Base-by-base conservation (phyloP, 2,329 filamentous ascomycete species). In the Elsinoe arachidis region DNA sequence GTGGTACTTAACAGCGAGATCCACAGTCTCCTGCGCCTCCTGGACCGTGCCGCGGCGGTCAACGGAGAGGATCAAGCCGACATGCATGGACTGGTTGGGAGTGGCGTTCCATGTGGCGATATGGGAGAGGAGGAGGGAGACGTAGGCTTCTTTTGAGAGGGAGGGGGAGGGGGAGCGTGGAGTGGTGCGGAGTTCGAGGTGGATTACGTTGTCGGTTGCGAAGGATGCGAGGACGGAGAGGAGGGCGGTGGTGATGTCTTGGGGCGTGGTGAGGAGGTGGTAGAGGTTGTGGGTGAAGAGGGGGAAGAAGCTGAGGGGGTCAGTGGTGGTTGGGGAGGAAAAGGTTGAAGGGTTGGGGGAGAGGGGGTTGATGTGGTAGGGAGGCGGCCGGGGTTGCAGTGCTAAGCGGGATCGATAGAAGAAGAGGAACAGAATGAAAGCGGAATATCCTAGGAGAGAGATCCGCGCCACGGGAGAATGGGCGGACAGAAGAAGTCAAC, bases 281-380 rank as follows among this genome's bases (percentile, higher is more conserved):
- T 93, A 92, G 63, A 91, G 92, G 69, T 90, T 90, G 43, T 79
- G 84, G 23, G 84, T 85, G 72, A 92, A 92, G 14, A 90, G 77
- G 1, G 84, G 84, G 66, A 91, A 90, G 78, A 90, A 90, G 39
- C 86, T 86, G 39, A 52, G 63, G 55, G 17, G 14, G 38, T 14
- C 9, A 14, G 10, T 15, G 10, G 47, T 11, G 2, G 5, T 35
- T 23, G 47, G 10, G 19, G 30, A n/a, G 12, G n/a, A 19, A 9
- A 12, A n/a, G 15, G 43, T 21, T 19, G 43, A 9, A 21, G 15
- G n/a, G 21, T 9, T 10, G n/a, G 43, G 44, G 21, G 26, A n/a
- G 23, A 51, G 23, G 57, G 61, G 55, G 58, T n/a, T n/a, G n/a
- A n/a, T n/a, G n/a, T n/a, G n/a, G n/a, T n/a, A n/a, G n/a, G n/a